A percentile compares a stretch with the other conserved stretches of the same genome.
Conservation (phyloP, 192 early-diverging fungal genomes). For the Glomus cerebriforme region DNA sequence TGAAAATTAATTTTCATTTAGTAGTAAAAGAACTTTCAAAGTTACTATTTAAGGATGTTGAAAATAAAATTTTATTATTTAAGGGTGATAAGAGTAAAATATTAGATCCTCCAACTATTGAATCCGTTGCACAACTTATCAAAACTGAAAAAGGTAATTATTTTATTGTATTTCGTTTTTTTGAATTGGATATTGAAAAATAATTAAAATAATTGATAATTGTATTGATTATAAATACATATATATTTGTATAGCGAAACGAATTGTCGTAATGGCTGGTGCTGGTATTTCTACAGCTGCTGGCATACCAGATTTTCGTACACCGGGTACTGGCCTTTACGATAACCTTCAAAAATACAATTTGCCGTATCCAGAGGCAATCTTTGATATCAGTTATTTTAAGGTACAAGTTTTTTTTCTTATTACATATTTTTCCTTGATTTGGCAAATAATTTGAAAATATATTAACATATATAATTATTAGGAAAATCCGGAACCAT, state of each 20-base stretch:
- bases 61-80: background rate
- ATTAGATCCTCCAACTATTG: conserved; percentile 34
- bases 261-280: conserved; percentile 89
- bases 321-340: conserved; percentile 90
- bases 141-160: conserved; percentile 44
- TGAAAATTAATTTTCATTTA: too few species aligned
- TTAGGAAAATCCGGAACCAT: conserved; percentile 79
- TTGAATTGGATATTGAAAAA: background rate
- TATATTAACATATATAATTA: background rate
- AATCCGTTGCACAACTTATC: conserved; percentile 45
- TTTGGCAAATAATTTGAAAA: conserved; percentile 6
- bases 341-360: conserved; percentile 87
- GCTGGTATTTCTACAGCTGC: conserved; percentile 86
- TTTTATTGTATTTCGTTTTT: background rate
- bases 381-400: conserved; percentile 95
- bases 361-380: conserved; percentile 91
- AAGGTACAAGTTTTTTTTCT: conserved; percentile 38
- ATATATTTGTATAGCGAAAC: conserved; percentile 45
- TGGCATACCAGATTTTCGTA: conserved; percentile 94
- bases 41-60: too few species aligned
- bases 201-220: background rate
- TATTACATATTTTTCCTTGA: too few species aligned
- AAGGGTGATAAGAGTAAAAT: background rate
- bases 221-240: background rate
- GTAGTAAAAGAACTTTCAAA: too few species aligned